Evolutionary conservation across 1,139 yeast species (phyloP).

Genomic region (Yamadazyma buinensis): DNA sequence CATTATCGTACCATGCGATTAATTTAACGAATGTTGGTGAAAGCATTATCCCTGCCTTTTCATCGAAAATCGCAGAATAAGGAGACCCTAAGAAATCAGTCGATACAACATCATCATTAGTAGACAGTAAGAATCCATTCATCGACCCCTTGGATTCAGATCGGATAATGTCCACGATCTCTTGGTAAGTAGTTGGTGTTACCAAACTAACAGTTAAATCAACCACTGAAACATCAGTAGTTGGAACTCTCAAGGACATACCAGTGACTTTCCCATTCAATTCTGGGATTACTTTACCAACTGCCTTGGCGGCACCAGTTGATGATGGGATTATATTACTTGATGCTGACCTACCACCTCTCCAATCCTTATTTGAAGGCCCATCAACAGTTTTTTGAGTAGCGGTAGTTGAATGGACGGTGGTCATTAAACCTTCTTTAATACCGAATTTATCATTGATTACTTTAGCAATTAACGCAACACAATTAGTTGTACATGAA

Average conservation of each 20-base stretch:
- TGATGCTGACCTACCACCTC: constrained; percentile 91
- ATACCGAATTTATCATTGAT: constrained; percentile 76
- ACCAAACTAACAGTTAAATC: constrained; percentile 51
- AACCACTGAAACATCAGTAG: constrained; percentile 75
- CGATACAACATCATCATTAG: constrained; percentile 83
- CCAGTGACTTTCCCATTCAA: constrained; percentile 88
- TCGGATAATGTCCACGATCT: constrained; percentile 70
- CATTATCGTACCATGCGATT: constrained; percentile 88
- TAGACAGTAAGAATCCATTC: constrained; percentile 78
- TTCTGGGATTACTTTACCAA: constrained; percentile 85
- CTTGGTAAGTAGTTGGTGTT: constrained; percentile 69
- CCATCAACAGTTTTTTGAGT: constrained; percentile 91
- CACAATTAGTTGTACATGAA: constrained; percentile 88
- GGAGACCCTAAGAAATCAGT: constrained; percentile 77
- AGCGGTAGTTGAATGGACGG: constrained; percentile 88
- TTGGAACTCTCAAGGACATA: constrained; percentile 85
- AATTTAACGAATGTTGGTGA: constrained; percentile 82
- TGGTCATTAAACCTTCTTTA: constrained; percentile 87
- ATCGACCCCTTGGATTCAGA: constrained; percentile 64
- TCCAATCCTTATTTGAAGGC: constrained; percentile 92
- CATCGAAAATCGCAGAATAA: constrained; percentile 80
- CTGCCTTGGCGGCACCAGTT: constrained; percentile 93
- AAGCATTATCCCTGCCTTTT: constrained; percentile 79
- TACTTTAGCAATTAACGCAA: constrained; percentile 86
- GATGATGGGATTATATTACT: constrained; percentile 89